Base-by-base conservation (phyloP, 108 stramenopile species). In the Craspedostauros australis region DNA sequence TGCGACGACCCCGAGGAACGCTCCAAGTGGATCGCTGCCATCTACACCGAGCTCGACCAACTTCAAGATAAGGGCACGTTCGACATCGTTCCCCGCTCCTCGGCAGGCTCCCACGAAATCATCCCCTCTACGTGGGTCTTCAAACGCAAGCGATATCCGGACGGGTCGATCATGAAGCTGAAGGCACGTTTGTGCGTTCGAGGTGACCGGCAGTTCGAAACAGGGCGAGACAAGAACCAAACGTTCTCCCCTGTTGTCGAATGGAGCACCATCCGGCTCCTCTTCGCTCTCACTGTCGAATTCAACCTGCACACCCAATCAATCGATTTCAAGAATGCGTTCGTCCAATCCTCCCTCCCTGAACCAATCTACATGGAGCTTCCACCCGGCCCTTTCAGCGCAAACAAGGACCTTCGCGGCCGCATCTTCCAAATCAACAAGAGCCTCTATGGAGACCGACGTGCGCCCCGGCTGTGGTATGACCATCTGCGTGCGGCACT, bases 171-270 rank as follows among this genome's bases (percentile, higher is more conserved):
- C 0, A 40, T 26, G 3, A 68, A 69, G 39, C 69, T 46, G 51
- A 74, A 74, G 29, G 68, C 50, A 3, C 23, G 73, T 0, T 39
- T 59, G 20, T 64, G 63, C 28, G 70, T 62, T 40, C 44, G 66
- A 2, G 78, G 78, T 14, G 66, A 75, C 36, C 41, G 30, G 9
- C 73, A 79, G 39, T 45, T 25, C 0, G 39, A 66, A 18, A n/a
- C n/a, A n/a, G 62, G 49, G 19, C 46, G 56, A 18, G 62, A 66
- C 50, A 51, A 62, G n/a, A 27, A 9, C 2, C 50, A 67, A 38
- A 68, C 72, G 1, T 73, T 54, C 42, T 50, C 68, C 18, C 67
- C 77, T 1, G 72, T 79, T 0, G 69, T 79, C 0, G 52, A 66
- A 19, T 74, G 77, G 72, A 39, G 48, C 19, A 72, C 70, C 0